These are phyloP conservation scores for Leccinum olivaceopallidum DNA, from an alignment of 768 basidiomycete species.

Conservation along the genomic window DNA sequence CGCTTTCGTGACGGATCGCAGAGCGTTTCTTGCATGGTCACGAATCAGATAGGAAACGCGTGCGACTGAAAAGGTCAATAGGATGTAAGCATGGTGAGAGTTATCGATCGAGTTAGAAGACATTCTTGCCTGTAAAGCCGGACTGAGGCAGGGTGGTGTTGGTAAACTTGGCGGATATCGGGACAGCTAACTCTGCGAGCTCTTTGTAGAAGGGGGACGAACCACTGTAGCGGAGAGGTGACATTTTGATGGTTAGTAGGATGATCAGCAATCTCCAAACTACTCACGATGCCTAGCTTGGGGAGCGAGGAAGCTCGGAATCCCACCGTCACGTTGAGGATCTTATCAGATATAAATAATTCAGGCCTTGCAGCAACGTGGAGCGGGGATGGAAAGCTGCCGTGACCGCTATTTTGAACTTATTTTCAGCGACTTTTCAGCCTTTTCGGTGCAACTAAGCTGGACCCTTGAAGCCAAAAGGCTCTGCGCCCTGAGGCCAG, in stretches of 20 bases:
- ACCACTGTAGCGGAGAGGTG: neutral
- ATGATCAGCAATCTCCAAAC: neutral
- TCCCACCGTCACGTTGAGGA: neutral
- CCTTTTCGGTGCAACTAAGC: neutral
- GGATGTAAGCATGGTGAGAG: neutral
- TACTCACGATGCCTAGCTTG: too few species aligned
- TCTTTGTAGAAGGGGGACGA: neutral
- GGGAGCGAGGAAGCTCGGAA: too few species aligned
- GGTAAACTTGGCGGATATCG: conserved; percentile 37
- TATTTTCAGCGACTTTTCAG: too few species aligned
- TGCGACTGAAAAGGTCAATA: conserved; percentile 31
- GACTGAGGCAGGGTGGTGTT: conserved; percentile 9
- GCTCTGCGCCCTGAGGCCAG: too few species aligned
- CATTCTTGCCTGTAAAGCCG: conserved; percentile 13
- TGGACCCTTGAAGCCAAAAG: too few species aligned
- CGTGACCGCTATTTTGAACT: neutral
- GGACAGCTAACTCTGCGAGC: conserved; percentile 38
- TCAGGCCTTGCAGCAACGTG: neutral
- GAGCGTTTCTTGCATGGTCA: conserved; percentile 53
- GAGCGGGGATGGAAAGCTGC: neutral
- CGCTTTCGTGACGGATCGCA: conserved; percentile 44
- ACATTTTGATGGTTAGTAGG: neutral
- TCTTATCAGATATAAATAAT: too few species aligned
- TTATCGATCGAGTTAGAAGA: neutral
- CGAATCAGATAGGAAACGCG: conserved; percentile 47